Evolutionary conservation across 1,284 basidiomycete genomes (phyloP).

Genomic region (Ganoderma boninense): DNA sequence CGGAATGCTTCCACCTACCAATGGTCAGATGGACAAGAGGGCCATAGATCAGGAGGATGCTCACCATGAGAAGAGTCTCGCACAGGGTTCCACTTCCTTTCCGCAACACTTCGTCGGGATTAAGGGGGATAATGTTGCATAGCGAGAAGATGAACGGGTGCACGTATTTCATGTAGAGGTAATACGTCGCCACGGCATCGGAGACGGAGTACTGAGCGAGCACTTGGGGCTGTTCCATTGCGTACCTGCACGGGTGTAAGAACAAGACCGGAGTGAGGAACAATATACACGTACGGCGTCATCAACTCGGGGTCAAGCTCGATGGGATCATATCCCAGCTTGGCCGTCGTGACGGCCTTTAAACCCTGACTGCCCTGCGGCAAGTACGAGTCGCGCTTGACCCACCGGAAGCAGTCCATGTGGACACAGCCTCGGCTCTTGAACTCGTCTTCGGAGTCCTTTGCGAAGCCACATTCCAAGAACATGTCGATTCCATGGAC

Average conservation of each 20-base stretch:
- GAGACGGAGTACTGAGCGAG: constrained; percentile 99
- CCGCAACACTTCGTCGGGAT: constrained; percentile 95
- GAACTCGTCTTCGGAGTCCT: constrained; percentile 95
- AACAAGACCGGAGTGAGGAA: constrained; percentile 3
- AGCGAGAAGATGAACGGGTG: constrained; percentile 99
- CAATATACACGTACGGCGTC: constrained; percentile 79
- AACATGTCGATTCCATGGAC: constrained; percentile 97
- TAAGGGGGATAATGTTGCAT: constrained; percentile 98
- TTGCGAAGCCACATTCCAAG: constrained; percentile 92
- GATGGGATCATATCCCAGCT: constrained; percentile 97
- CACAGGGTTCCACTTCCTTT: constrained; percentile 98
- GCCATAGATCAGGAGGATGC: constrained; percentile 32
- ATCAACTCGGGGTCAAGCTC: constrained; percentile 99
- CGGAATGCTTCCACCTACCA: constrained; percentile 94
- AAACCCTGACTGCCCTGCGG: constrained; percentile 99
- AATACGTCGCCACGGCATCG: constrained; percentile 99
- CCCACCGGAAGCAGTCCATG: constrained; percentile 99
- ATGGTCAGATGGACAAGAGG: background rate
- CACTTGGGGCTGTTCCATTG: constrained; percentile 93
- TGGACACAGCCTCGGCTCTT: constrained; percentile 95
- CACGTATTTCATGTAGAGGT: constrained; percentile 99
- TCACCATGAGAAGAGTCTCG: constrained; percentile 97
- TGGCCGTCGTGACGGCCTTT: constrained; percentile 97
- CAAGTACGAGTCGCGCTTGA: constrained; percentile 99
- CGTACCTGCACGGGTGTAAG: constrained; percentile 70